Base-by-base conservation (phyloP, 768 basidiomycete genomes). In the Trametes coccinea region DNA sequence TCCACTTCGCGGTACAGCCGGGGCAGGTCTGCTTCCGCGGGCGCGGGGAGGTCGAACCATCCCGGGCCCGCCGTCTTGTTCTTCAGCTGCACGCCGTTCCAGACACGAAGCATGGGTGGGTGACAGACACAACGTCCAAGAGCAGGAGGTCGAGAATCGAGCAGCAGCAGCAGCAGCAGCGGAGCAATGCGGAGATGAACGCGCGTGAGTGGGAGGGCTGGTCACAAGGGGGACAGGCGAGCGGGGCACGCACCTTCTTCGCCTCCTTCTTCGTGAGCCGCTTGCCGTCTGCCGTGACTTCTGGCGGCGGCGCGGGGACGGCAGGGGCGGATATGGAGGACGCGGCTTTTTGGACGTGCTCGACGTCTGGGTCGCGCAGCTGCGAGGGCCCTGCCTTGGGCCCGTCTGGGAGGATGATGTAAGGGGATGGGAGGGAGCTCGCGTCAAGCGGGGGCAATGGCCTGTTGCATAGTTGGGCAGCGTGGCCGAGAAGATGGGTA, bases 41-140 rank as follows among this genome's bases (percentile, higher is more conserved):
- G 93, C 16, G 90, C 88, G 17, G 93, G 92, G 56, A 95, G 80
- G 72, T 95, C 90, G 71, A 93, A 95, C 93, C 93, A 96, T 58
- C 83, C 82, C 47, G 85, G 81, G 0, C 93, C 93, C 4, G 92
- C 83, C 0, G 92, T 94, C 67, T 82, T 80, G 31, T 81, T 82
- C 70, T 82, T 87, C 47, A 88, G 70, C 93, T 95, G 50, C 8
- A n/a, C n/a, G 44, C 45, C 17, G 37, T 7, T 51, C 34, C 22
- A 22, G 22, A 22, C 22, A 22, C 22, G 22, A 22, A 22, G 22
- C 22, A 22, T 22, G 22, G 22, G 22, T 22, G 22, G 22, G 22
- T 11, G 30, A 34, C 11, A 33, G 22, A 16, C 47, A 34, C 46
- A 33, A 46, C n/a, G 41, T 17, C 14, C 31, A 16, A 8, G 30